A percentile compares a stretch with the other conserved stretches of the same genome.
phyloP scores from a whole-genome alignment of 2,329 filamentous ascomycete species.

The Myriosclerotinia duriaeana region DNA sequence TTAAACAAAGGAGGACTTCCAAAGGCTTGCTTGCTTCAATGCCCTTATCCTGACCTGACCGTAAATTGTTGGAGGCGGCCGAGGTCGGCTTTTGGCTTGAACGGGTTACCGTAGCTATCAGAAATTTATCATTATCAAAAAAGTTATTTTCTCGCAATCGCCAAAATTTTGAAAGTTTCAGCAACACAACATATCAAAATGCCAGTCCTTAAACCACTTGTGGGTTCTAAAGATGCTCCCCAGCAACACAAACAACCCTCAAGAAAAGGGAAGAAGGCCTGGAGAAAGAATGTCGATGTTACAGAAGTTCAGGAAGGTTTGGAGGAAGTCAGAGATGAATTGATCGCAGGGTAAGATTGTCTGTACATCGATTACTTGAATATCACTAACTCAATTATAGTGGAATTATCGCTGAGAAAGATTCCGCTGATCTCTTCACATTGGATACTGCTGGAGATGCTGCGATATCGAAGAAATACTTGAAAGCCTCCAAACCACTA shows the following conservation, averaged over 20 bases:
- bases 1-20: constrained; percentile 21
- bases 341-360: constrained; percentile 73
- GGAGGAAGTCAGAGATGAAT: constrained; percentile 80
- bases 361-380: background rate
- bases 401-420: constrained; percentile 81
- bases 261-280: constrained; percentile 96
- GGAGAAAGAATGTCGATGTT: constrained; percentile 97
- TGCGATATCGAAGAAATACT: constrained; percentile 62
- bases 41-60: constrained; percentile 16
- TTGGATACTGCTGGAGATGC: constrained; percentile 74
- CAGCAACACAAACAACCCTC: constrained; percentile 85
- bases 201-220: constrained; percentile 39
- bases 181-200: constrained; percentile 30
- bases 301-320: constrained; percentile 81
- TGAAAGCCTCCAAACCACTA: constrained; percentile 72
- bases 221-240: constrained; percentile 60
- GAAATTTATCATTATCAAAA: constrained; percentile 22
- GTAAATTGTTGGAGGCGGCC: constrained; percentile 21
- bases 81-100: background rate
- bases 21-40: constrained; percentile 15
- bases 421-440: constrained; percentile 79
- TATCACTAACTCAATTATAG: constrained; percentile 47
- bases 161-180: constrained; percentile 3
- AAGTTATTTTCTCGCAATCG: constrained; percentile 19
- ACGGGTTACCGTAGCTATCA: constrained; percentile 24